Evolutionary conservation across 331 rosid genomes (phyloP), one percentile per base, ranked within the genome.

Genomic region (Stylosanthes scabra): DNA sequence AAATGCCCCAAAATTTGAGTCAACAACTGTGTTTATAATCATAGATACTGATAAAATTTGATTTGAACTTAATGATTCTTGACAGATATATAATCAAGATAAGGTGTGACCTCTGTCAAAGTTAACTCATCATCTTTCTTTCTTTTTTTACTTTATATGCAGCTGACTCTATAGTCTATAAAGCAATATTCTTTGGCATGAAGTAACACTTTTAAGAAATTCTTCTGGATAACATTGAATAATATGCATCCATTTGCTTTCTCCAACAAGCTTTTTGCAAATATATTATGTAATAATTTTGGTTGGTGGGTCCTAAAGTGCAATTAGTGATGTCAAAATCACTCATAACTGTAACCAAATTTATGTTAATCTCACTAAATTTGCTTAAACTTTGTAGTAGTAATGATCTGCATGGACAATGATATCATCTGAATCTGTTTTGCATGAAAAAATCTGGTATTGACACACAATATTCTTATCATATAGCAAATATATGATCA

Each of bases 221-320:
- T 65, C 40, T 59, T 59, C 28, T 65, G 66, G 47, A 8, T 65
- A 37, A 54, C 39, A 34, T 11, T 16, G 50, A 52, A 31, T 42
- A 31, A 41, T 52, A 70, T 70, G 34, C 55, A 71, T 63, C 65
- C 63, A 31, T 42, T 34, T 70, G 39, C 63, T 20, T 40, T 7
- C 58, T 59, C 9, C 39, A 13, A 45, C 34, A 31, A 62, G 49
- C 50, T 54, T 44, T 54, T 70, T 44, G 10, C 20, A n/a, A 14
- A 42, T 42, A 59, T 28, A 77, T 14, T 77, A 37, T 49, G 20
- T n/a, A n/a, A n/a, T 7, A 41, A 46, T 44, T 42, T 54, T 41
- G 20, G 13, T 52, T 5, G 64, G 25, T 39, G 73, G 13, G 39
- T 29, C 39, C 46, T 69, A 31, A 11, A 13, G 14, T 58, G 20